A percentile compares a stretch with the other conserved stretches of the same genome.
phyloP scores from a whole-genome alignment of 495 filamentous ascomycete species.

The Chaetomidium leptoderma region DNA sequence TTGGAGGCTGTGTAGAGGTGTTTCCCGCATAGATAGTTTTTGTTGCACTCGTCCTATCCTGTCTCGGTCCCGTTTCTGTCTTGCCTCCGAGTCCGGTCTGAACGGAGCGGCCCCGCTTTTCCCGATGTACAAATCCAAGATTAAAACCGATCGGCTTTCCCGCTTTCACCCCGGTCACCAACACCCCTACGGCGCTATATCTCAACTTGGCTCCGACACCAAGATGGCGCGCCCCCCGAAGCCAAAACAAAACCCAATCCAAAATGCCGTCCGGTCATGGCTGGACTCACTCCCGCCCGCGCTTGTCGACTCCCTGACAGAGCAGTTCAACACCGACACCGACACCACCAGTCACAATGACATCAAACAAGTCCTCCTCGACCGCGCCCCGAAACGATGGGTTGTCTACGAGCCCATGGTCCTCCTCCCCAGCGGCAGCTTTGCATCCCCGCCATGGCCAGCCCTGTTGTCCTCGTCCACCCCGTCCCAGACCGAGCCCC shows the following conservation, averaged over 20 bases:
- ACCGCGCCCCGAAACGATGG: conserved; percentile 58
- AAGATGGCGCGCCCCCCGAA: conserved; percentile 17
- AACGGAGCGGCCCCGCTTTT: background rate
- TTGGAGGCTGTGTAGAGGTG: too few relatives aligned
- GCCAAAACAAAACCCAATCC: conserved; percentile 30
- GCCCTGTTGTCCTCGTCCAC: conserved; percentile 32
- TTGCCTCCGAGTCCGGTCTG: too few relatives aligned
- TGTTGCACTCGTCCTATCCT: too few relatives aligned
- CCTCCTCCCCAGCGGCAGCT: conserved; percentile 59
- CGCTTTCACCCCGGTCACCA: background rate
- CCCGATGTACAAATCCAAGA: background rate
- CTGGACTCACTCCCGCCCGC: conserved; percentile 14
- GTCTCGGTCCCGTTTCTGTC: too few relatives aligned
- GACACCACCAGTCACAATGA: background rate
- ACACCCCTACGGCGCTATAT: background rate
- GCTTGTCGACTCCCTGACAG: background rate
- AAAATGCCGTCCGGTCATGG: conserved; percentile 31
- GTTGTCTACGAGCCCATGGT: conserved; percentile 66
- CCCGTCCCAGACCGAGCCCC: conserved; percentile 14
- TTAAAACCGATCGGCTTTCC: background rate
- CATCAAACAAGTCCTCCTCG: conserved; percentile 27
- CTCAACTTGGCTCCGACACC: background rate
- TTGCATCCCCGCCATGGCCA: conserved; percentile 48
- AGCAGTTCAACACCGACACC: background rate
- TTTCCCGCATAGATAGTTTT: too few relatives aligned